Conservation (phyloP, 257 asterid genomes). For the Prunella vulgaris region DNA sequence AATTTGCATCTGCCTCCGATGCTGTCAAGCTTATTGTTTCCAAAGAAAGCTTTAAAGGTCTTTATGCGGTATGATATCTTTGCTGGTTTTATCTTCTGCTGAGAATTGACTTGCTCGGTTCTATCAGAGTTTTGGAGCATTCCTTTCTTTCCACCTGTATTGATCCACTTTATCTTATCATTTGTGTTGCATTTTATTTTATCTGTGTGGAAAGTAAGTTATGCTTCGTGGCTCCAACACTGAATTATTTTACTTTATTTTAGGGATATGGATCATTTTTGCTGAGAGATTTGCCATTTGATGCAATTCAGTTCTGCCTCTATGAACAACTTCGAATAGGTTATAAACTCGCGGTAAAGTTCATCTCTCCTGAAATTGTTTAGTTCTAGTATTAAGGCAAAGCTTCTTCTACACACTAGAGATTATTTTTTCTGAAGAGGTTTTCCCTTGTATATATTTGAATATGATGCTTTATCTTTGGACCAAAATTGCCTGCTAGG, state of each 20-base stretch:
- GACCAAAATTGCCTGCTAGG: neutral
- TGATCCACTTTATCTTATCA: conserved; percentile 1
- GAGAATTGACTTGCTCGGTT: neutral
- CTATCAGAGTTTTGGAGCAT: conserved; percentile 2
- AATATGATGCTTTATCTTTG: neutral
- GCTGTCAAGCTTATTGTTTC: conserved; percentile 80
- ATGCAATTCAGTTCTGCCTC: conserved; percentile 77
- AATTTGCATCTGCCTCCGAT: conserved; percentile 86
- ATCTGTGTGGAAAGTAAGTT: conserved; percentile 2
- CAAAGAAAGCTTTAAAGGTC: conserved; percentile 86
- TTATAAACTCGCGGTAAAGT: conserved; percentile 81
- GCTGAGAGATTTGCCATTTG: conserved; percentile 80
- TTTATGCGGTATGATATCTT: conserved; percentile 69
- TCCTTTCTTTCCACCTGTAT: conserved; percentile 1
- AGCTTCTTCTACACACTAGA: conserved; percentile 2
- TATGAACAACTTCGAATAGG: conserved; percentile 93
- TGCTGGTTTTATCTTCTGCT: neutral
- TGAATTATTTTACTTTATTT: neutral
- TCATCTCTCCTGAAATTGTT: conserved; percentile 11
- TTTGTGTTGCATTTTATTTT: neutral
- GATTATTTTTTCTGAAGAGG: conserved; percentile 3
- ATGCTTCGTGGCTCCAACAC: neutral
- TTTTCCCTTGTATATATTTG: neutral
- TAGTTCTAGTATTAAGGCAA: neutral
- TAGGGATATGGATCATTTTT: conserved; percentile 90